These are phyloP conservation scores for Meyerozyma athensensis DNA, from an alignment of 1,139 yeast species.

Conservation along the genomic window DNA sequence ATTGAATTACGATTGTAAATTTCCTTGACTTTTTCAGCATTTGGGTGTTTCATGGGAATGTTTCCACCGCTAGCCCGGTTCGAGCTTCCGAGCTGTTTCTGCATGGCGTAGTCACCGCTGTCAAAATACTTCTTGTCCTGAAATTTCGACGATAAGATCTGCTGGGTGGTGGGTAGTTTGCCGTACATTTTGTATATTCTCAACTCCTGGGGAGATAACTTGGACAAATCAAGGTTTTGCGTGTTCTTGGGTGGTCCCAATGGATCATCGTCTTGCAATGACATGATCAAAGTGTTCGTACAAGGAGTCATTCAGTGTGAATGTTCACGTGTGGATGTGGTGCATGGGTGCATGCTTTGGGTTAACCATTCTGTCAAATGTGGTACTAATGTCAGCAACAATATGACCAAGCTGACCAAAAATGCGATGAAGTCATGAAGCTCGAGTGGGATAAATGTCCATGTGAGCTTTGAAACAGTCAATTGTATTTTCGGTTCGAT, in stretches of 20 bases:
- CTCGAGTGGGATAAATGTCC: constrained; percentile 39
- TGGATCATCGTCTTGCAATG: constrained; percentile 38
- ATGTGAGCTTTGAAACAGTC: constrained; percentile 24
- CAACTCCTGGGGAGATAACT: constrained; percentile 63
- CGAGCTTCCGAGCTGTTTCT: constrained; percentile 44
- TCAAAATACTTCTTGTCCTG: constrained; percentile 93
- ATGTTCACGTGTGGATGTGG: constrained; percentile 2
- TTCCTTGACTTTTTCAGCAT: constrained; percentile 47
- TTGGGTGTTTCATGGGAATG: constrained; percentile 42
- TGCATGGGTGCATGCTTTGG: neutral
- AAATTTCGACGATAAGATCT: constrained; percentile 70
- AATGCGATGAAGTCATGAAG: constrained; percentile 30
- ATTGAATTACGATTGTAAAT: constrained; percentile 43
- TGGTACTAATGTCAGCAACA: constrained; percentile 13
- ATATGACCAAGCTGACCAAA: constrained; percentile 24
- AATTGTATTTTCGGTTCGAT: neutral
- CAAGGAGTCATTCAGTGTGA: neutral
- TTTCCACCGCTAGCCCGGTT: constrained; percentile 27
- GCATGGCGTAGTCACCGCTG: constrained; percentile 96
- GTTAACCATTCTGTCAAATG: constrained; percentile 5
- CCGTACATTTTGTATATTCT: constrained; percentile 79
- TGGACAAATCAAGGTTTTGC: constrained; percentile 50
- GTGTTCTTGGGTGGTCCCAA: constrained; percentile 43
- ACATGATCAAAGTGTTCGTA: constrained; percentile 1
- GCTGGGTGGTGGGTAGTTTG: constrained; percentile 81